Evolutionary conservation across 139 green algal species (phyloP), one percentile per base, ranked within the genome.

Genomic region (Spirogloea muscicola): DNA sequence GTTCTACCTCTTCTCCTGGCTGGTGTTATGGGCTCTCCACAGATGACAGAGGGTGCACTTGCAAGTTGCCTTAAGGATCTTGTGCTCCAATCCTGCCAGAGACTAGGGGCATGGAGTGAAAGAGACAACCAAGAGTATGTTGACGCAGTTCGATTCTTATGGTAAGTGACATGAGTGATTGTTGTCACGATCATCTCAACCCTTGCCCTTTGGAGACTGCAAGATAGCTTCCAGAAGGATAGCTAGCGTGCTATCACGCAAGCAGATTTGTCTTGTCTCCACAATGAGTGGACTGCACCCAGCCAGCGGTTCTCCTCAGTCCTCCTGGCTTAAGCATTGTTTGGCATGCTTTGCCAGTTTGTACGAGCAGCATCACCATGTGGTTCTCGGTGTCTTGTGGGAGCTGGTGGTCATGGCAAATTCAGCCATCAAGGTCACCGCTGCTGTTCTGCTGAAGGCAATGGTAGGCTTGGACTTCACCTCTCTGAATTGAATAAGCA

Each of bases 1-100:
- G 72, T 81, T 37, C 49, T 78, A 55, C 74, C 74, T n/a, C n/a
- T 81, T n/a, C 41, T 81, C 27, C 25, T 81, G 5, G 63, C 39
- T 9, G 65, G 74, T n/a, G 74, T 81, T 10, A 13, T 81, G 42
- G 65, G 74, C 2, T 36, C 74, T 4, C 65, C 57, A 27, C 37
- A 36, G 25, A 78, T 78, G 74, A 36, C 52, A 13, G 64, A 68
- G 64, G 59, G 65, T 9, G 42, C 42, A 6, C 74, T 81, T 9
- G 51, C 25, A 39, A 40, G 68, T 46, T 81, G 61, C 40, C 33
- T 81, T 46, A 43, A 64, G 3, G 74, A 81, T n/a, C 71, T 79
- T 36, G 74, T 81, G 2, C 16, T 72, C 0, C 44, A 29, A 34
- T 63, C 74, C 21, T 71, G 74, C 48, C 21, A 44, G 27, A 37